Percentiles rank a stretch among this genome's conserved stretches.
phyloP scores from a whole-genome alignment of 345 rosid species.

The Eucalyptus pauciflora region DNA sequence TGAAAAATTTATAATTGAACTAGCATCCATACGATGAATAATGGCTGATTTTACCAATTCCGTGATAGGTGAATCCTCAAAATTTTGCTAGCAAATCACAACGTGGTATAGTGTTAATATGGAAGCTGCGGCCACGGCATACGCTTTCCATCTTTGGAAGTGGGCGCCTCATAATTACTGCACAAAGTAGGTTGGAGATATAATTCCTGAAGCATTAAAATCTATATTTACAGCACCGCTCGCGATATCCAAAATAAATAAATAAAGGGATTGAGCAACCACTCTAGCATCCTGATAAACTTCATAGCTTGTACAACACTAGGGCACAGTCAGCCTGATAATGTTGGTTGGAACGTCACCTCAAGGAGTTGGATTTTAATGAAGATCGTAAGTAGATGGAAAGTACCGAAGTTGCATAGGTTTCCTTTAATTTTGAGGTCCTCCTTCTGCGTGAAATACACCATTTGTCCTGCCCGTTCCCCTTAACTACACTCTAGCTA shows the following conservation, averaged over 20 bases:
- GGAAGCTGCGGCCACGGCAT: not conserved
- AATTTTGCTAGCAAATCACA: not conserved
- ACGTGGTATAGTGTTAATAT: not conserved
- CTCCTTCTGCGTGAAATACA: not conserved
- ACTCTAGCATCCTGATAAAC: not conserved
- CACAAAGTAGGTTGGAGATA: not conserved
- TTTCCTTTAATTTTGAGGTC: not conserved
- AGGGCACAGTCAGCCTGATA: not conserved
- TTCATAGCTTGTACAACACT: not conserved
- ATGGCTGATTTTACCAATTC: not conserved
- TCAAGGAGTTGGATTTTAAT: not conserved
- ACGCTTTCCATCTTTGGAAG: not conserved
- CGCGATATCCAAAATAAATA: not conserved
- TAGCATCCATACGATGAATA: fast-evolving
- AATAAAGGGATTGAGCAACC: not conserved
- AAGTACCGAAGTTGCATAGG: not conserved
- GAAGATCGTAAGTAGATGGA: not conserved
- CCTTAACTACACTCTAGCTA: not conserved
- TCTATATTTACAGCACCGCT: not conserved
- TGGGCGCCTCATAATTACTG: not conserved
- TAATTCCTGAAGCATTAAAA: not conserved
- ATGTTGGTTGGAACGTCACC: not conserved
- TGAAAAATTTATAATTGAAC: fast-evolving
- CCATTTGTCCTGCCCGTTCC: not conserved
- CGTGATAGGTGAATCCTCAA: not conserved